Evolutionary conservation across 2,329 filamentous ascomycete species (phyloP).

Genomic region (Colletotrichum caudatum): DNA sequence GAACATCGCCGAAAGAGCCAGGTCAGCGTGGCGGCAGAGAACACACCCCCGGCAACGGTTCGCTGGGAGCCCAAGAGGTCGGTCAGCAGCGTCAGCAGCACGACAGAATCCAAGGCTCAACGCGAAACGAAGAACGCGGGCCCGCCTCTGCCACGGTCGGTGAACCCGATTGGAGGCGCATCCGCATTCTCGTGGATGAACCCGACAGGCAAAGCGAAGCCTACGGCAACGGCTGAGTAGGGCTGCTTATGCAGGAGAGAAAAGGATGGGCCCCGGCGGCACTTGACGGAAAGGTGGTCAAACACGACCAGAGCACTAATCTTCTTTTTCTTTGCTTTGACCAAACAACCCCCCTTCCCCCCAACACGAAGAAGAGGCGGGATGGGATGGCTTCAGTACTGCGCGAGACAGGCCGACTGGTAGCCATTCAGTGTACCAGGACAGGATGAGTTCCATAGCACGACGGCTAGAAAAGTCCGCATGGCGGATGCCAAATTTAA

Average conservation of each 20-base stretch:
- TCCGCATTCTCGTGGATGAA: slow-evolving; percentile 96
- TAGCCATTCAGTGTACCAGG: slow-evolving; percentile 35
- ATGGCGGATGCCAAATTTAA: slow-evolving; percentile 16
- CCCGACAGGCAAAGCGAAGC: slow-evolving; percentile 58
- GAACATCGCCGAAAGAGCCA: slow-evolving; percentile 69
- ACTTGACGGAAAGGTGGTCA: slow-evolving; percentile 15
- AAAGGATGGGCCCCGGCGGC: slow-evolving; percentile 30
- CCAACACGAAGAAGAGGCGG: slow-evolving; percentile 23
- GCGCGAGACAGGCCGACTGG: slow-evolving; percentile 24
- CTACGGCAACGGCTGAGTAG: slow-evolving; percentile 45
- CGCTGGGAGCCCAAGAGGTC: slow-evolving; percentile 69
- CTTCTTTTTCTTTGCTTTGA: slow-evolving; percentile 38
- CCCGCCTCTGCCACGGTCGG: slow-evolving; percentile 64
- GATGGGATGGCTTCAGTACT: slow-evolving; percentile 30
- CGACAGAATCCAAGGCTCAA: slow-evolving; percentile 46
- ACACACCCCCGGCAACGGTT: slow-evolving; percentile 59
- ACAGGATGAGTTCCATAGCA: slow-evolving; percentile 18
- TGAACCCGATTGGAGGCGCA: slow-evolving; percentile 91
- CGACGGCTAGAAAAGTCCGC: slow-evolving; percentile 28
- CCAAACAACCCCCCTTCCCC: slow-evolving; percentile 14
- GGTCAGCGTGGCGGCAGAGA: slow-evolving; percentile 62
- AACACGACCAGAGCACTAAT: slow-evolving; percentile 29
- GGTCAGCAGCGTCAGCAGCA: slow-evolving; percentile 54
- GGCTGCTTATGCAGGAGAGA: neutral
- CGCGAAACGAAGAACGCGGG: slow-evolving; percentile 51